phyloP scores from a whole-genome alignment of 148 eudicot species.

The Mesembryanthemum crystallinum region DNA sequence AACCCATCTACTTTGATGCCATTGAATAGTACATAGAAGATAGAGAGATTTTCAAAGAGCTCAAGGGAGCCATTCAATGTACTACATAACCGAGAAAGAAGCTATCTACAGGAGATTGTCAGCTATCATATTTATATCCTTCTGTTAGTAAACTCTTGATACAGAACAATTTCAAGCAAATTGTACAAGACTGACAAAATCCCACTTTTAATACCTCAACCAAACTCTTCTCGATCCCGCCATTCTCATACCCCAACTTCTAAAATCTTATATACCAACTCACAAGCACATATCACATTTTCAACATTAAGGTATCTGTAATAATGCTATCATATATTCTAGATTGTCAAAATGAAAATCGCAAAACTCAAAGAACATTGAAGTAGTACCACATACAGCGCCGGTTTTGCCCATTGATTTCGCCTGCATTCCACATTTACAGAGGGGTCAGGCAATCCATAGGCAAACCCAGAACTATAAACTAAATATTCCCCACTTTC shows the following conservation, averaged over 20 bases:
- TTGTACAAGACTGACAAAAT: too few relatives aligned
- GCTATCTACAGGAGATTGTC: too few relatives aligned
- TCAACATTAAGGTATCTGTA: not conserved
- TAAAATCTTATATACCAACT: not conserved
- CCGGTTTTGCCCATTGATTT: conserved; percentile 53
- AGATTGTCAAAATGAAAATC: not conserved
- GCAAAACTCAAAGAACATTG: not conserved
- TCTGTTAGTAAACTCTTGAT: too few relatives aligned
- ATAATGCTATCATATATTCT: not conserved
- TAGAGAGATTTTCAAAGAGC: too few relatives aligned
- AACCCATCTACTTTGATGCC: too few relatives aligned
- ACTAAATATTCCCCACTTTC: not conserved
- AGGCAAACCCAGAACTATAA: not conserved
- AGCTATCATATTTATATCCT: too few relatives aligned
- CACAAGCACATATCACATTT: not conserved
- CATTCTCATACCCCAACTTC: not conserved
- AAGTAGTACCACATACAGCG: conserved; percentile 48
- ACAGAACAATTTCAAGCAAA: too few relatives aligned
- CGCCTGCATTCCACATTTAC: conserved; percentile 44
- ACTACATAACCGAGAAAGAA: too few relatives aligned
- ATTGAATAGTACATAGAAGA: too few relatives aligned
- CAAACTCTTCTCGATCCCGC: not conserved
- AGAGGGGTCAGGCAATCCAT: conserved; percentile 7
- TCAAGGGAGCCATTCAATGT: too few relatives aligned
- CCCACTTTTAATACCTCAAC: not conserved